Evolutionary conservation across 345 rosid species (phyloP).

Genomic region (Boechera retrofracta): DNA sequence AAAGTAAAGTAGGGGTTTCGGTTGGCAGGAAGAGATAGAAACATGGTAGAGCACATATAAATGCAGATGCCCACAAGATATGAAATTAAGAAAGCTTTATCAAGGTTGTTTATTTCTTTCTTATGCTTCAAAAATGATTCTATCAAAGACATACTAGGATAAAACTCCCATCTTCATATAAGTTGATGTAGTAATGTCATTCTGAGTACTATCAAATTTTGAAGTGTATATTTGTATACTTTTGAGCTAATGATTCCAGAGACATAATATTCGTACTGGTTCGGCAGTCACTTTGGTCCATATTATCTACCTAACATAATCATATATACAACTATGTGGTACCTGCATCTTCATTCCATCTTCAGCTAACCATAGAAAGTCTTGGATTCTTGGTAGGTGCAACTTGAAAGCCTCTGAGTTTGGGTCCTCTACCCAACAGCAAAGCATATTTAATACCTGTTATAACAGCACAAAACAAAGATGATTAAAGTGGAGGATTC

Average conservation of each 20-base stretch:
- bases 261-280: slow-evolving; percentile 28
- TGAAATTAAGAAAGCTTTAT: slow-evolving; percentile 22
- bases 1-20: neutral
- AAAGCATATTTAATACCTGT: slow-evolving; percentile 95
- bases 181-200: neutral
- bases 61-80: slow-evolving; percentile 8
- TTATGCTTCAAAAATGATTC: slow-evolving; percentile 7
- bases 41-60: neutral
- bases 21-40: slow-evolving; percentile 14
- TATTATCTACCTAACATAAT: slow-evolving; percentile 18
- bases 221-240: slow-evolving; percentile 11
- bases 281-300: slow-evolving; percentile 23
- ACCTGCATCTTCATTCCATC: slow-evolving; percentile 99
- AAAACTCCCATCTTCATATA: slow-evolving; percentile 3
- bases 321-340: slow-evolving; percentile 21
- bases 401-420: slow-evolving; percentile 92
- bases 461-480: slow-evolving; percentile 18
- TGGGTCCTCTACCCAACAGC: slow-evolving; percentile 99
- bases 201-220: neutral
- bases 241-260: slow-evolving; percentile 27
- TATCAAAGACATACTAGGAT: slow-evolving; percentile 9
- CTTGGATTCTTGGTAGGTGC: slow-evolving; percentile 86
- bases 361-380: slow-evolving; percentile 95
- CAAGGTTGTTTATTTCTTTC: slow-evolving; percentile 26
- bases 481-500: slow-evolving; percentile 13